phyloP scores from a whole-genome alignment of 2,329 filamentous ascomycete genomes.

The Botryotinia calthae region DNA sequence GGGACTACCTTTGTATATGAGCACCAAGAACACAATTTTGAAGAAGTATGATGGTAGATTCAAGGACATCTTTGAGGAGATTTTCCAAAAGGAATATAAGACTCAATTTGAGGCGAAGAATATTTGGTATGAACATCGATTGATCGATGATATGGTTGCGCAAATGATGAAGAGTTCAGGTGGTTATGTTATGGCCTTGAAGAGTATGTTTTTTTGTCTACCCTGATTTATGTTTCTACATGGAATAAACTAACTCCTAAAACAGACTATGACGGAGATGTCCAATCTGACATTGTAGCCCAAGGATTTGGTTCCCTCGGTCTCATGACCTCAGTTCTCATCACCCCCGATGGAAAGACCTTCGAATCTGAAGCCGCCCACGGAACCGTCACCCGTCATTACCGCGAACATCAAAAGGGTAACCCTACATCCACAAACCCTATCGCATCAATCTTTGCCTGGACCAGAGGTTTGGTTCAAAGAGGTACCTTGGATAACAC shows the following conservation, averaged over 20 bases:
- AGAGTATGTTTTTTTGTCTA: conserved; percentile 63
- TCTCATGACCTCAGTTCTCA: conserved; percentile 96
- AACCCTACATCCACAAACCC: conserved; percentile 97
- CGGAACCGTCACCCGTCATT: conserved; percentile 97
- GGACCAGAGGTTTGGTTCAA: conserved; percentile 92
- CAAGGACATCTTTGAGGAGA: conserved; percentile 99
- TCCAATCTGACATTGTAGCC: conserved; percentile 96
- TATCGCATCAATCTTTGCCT: conserved; percentile 98
- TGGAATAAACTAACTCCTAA: conserved; percentile 21
- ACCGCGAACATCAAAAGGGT: conserved; percentile 98
- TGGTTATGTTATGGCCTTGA: conserved; percentile 95
- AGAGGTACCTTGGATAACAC: conserved; percentile 89
- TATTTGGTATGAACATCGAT: conserved; percentile 98
- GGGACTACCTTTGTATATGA: conserved; percentile 95
- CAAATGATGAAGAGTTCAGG: conserved; percentile 99
- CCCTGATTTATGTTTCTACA: background rate
- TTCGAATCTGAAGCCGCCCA: conserved; percentile 98
- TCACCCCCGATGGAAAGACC: conserved; percentile 93
- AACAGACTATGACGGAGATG: conserved; percentile 95
- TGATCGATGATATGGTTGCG: conserved; percentile 99
- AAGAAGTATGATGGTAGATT: conserved; percentile 99
- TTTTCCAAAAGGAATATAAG: conserved; percentile 87
- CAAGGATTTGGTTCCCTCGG: conserved; percentile 98
- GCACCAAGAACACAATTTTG: conserved; percentile 99
- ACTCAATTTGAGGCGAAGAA: conserved; percentile 83